These are phyloP conservation scores for Poronia punctata DNA, from an alignment of 495 filamentous ascomycete species.

Conservation along the genomic window DNA sequence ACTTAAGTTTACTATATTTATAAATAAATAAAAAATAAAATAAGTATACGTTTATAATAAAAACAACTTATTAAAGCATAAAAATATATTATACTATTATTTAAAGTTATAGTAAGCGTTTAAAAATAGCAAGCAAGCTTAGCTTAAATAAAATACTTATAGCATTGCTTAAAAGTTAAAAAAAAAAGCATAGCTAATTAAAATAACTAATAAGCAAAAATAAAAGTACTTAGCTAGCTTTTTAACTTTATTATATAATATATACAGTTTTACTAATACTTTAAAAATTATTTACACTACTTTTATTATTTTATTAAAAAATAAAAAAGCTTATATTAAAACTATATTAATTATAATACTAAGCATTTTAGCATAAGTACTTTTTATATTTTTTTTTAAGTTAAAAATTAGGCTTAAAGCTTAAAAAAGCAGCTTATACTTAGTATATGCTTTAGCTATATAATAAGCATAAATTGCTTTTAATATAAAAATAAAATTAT, in stretches of 20 bases:
- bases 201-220: background rate
- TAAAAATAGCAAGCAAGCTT: background rate
- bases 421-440: background rate
- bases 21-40: too few species aligned
- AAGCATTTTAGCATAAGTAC: background rate
- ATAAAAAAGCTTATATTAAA: background rate
- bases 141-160: background rate
- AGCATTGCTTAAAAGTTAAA: background rate
- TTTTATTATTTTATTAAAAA: background rate
- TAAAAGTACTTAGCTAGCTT: too few species aligned
- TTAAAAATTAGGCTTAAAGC: background rate
- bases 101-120: background rate
- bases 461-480: background rate
- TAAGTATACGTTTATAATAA: too few species aligned
- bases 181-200: background rate
- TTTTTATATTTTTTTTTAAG: background rate
- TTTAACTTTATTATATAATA: conserved; percentile 1
- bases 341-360: background rate
- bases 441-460: background rate
- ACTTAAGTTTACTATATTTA: too few species aligned
- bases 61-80: background rate
- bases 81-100: background rate
- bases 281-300: background rate
- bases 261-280: background rate
- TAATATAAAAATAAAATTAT: background rate